These are phyloP conservation scores for Centrapalus pauciflorus DNA, from an alignment of 129 eudicot species.

Conservation along the genomic window DNA sequence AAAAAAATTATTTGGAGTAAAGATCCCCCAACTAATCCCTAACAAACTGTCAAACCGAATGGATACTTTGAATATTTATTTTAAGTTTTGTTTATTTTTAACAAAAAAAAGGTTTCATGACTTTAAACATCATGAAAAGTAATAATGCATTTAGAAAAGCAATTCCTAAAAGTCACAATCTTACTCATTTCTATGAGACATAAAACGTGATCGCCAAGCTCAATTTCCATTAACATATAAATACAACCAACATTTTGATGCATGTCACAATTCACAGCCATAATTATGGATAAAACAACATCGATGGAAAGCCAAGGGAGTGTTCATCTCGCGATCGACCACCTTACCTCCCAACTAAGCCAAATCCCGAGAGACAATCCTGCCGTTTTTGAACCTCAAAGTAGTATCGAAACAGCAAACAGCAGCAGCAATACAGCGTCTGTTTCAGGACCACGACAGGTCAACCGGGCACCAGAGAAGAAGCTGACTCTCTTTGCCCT, in stretches of 20 bases:
- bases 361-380: constrained; percentile 18
- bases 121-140: background rate
- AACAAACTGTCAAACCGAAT: constrained; percentile 15
- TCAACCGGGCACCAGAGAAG: constrained; percentile 63
- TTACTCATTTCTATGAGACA: constrained; percentile 12
- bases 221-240: constrained; percentile 13
- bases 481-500: constrained; percentile 81
- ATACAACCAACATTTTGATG: background rate
- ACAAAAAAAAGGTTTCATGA: background rate
- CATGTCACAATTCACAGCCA: too few relatives aligned
- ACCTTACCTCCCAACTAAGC: constrained; percentile 30
- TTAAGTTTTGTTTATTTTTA: too few relatives aligned
- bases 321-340: constrained; percentile 42
- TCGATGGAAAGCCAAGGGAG: constrained; percentile 37
- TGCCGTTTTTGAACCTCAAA: constrained; percentile 58
- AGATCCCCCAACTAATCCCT: constrained; percentile 13
- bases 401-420: constrained; percentile 39
- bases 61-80: too few relatives aligned
- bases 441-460: constrained; percentile 15
- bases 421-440: constrained; percentile 40
- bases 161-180: constrained; percentile 8
- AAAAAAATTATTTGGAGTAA: background rate
- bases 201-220: constrained; percentile 52
- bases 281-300: constrained; percentile 40
- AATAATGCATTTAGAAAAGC: constrained; percentile 17